Evolutionary conservation across 2,329 filamentous ascomycete genomes (phyloP).

Genomic region (Neurospora sp.): DNA sequence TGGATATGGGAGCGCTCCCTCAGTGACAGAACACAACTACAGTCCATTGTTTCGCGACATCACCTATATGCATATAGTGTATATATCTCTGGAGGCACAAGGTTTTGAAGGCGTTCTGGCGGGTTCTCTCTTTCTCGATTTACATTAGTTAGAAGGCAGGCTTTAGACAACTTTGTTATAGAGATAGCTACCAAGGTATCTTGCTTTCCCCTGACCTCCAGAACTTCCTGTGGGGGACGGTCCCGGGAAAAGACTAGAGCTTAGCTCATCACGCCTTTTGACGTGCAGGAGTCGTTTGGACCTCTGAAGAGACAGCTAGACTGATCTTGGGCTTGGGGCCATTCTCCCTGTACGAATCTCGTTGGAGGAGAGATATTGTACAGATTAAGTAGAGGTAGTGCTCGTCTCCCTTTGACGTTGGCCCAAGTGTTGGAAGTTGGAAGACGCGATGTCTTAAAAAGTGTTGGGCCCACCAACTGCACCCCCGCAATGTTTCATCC

Average conservation of each 20-base stretch:
- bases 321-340: background rate
- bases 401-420: background rate
- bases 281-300: background rate
- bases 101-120: slow-evolving; percentile 1
- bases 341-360: too few species aligned
- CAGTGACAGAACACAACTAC: slow-evolving; percentile 9
- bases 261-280: background rate
- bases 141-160: background rate
- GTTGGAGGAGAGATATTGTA: too few species aligned
- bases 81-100: background rate
- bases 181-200: too few species aligned
- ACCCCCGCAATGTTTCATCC: background rate
- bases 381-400: too few species aligned
- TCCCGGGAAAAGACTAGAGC: too few species aligned
- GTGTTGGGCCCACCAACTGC: background rate
- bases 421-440: background rate
- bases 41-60: background rate
- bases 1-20: slow-evolving; percentile 39
- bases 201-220: too few species aligned
- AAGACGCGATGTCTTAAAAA: background rate
- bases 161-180: background rate
- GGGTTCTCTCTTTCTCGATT: background rate
- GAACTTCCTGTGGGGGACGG: too few species aligned
- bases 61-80: background rate
- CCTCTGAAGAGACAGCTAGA: background rate